These are phyloP conservation scores for Bipolaris oryzae DNA, from an alignment of 2,329 filamentous ascomycete genomes.

Conservation along the genomic window DNA sequence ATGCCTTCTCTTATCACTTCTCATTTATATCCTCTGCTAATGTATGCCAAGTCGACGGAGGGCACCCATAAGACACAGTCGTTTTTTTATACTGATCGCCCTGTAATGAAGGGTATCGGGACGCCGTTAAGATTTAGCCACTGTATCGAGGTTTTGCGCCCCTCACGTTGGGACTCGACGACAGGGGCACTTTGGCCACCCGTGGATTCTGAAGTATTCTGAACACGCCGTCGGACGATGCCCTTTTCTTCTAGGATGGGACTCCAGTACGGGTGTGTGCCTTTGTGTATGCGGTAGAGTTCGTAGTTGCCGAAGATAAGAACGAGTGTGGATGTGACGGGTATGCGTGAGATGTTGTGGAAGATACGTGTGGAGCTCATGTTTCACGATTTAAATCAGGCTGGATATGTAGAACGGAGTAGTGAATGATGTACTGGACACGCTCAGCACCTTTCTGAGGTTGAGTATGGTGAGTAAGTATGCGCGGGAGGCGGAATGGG, in stretches of 20 bases:
- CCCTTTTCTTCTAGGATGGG: conserved; percentile 30
- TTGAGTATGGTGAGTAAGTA: neutral
- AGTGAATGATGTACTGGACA: conserved; percentile 4
- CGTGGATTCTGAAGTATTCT: conserved; percentile 9
- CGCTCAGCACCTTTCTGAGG: neutral
- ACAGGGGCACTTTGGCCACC: conserved; percentile 7
- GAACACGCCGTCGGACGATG: conserved; percentile 16
- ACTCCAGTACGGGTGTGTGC: conserved; percentile 37
- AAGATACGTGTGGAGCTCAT: conserved; percentile 24
- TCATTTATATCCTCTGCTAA: neutral
- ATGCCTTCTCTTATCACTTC: neutral
- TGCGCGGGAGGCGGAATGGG: conserved; percentile 7
- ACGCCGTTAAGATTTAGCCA: conserved; percentile 39
- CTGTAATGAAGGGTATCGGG: conserved; percentile 29
- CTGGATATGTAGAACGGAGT: conserved; percentile 1
- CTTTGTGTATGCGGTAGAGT: conserved; percentile 34
- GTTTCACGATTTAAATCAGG: neutral
- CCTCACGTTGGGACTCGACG: conserved; percentile 8
- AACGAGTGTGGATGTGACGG: conserved; percentile 23
- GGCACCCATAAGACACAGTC: neutral
- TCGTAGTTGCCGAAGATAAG: conserved; percentile 34
- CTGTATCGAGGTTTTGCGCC: conserved; percentile 21
- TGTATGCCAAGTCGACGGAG: neutral
- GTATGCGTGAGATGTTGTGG: conserved; percentile 18
- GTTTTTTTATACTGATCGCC: conserved; percentile 2